Evolutionary conservation across 202 grass and related monocot genomes (phyloP), one percentile per base, ranked within the genome.

Genomic region (Schoenoplectus tabernaemontani): DNA sequence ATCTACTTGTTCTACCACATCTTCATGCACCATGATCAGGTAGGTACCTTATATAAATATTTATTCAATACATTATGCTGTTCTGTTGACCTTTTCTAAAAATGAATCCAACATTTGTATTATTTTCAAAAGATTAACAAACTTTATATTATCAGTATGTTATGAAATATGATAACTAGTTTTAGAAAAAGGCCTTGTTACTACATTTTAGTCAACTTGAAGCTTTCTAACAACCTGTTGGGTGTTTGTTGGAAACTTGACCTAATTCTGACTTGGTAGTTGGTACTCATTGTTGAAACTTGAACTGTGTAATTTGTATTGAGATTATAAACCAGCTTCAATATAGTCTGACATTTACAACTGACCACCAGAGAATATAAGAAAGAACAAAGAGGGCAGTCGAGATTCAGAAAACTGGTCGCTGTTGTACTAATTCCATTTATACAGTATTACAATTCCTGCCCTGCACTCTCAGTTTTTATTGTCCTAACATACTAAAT

Each of bases 1-100:
- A 78, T 99, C 15, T 96, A 99, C 7, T 57, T 96, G 57, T 99
- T 99, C 85, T 96, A 92, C 54, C 88, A 96, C 83, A 91, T 91
- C 78, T 91, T 93, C 79, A 59, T 91, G 47, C 90, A 96, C 83
- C 93, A 91, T 64, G 77, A 87, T 80, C 96, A 99, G 96, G 96
- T 28, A 99, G 96, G 96, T 99, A 86, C 50, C 24, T 72, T 37
- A 58, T 80, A 20, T 44, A 20, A 73, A 73, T 13, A 22, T 38
- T 38, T 82, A 63, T 30, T 23, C 22, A 23, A 70, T 30, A 58
- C 5, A 39, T 57, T 16, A 54, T 6, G 4, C 61, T 28, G 28
- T 72, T 73, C 16, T 56, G 71, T 76, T 34, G 30, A 83, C 57
- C 48, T 51, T 69, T 58, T 48, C 78, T 65, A 44, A 44, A 41